Percentiles rank a stretch among this genome's conserved stretches.
Evolutionary conservation across 257 asterid species (phyloP).

Genomic region (Cynanchum wilfordii): DNA sequence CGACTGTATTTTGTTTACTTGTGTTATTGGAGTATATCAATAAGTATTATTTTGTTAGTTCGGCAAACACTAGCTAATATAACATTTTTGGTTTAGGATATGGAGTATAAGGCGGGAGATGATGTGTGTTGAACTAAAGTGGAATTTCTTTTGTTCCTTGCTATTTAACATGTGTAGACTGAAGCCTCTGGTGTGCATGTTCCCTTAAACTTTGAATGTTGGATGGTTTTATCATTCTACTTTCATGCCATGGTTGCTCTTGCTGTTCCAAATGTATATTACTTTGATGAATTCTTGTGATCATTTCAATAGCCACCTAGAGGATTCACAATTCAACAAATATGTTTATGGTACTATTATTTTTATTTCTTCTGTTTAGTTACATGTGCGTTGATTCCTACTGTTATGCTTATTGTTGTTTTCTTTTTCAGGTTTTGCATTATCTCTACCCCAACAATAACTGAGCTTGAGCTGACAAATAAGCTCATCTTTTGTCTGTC

Average conservation of each 20-base stretch:
- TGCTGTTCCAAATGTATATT: background rate
- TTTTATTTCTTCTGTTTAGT: background rate
- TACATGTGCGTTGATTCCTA: background rate
- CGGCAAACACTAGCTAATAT: background rate
- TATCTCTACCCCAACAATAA: background rate
- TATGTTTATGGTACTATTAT: background rate
- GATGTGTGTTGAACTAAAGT: background rate
- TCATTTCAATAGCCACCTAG: background rate
- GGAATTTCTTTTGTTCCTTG: background rate
- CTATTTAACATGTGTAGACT: background rate
- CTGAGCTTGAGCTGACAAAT: background rate
- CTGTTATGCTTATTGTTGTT: background rate
- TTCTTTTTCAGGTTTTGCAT: slow-evolving; percentile 12
- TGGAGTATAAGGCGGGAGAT: background rate
- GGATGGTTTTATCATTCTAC: background rate
- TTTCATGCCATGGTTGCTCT: background rate
- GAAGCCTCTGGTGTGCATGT: background rate
- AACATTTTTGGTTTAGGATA: background rate
- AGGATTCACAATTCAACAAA: background rate
- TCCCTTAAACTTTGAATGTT: background rate
- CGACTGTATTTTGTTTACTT: background rate
- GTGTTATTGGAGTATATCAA: background rate
- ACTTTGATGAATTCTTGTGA: background rate
- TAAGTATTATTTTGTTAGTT: background rate
- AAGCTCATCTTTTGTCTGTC: background rate